Percentiles rank a stretch among this genome's conserved stretches.
Conservation (phyloP, 805 yeast species). For the Candida dajiaensis region DNA sequence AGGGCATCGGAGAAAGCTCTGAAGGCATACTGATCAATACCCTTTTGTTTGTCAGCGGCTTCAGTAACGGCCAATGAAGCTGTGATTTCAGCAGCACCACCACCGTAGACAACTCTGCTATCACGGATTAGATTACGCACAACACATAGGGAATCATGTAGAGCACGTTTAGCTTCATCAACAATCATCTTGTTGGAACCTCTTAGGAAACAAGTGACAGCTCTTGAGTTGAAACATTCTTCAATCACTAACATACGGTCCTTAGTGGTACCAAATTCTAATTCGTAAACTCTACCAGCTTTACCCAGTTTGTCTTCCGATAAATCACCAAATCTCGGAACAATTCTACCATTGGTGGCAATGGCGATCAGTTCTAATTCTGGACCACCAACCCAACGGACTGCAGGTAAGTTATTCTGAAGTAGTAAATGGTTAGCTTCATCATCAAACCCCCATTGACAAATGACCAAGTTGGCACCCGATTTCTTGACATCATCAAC, state of each 20-base stretch:
- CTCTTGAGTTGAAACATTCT: slow-evolving; percentile 77
- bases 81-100: slow-evolving; percentile 96
- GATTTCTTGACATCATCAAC: slow-evolving; percentile 76
- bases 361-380: slow-evolving; percentile 94
- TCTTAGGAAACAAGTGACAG: slow-evolving; percentile 88
- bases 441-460: slow-evolving; percentile 99
- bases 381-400: slow-evolving; percentile 98
- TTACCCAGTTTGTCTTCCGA: slow-evolving; percentile 74
- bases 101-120: slow-evolving; percentile 95
- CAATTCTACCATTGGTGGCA: slow-evolving; percentile 96
- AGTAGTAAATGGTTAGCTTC: slow-evolving; percentile 92
- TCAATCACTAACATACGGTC: slow-evolving; percentile 95
- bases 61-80: slow-evolving; percentile 87
- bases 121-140: slow-evolving; percentile 93
- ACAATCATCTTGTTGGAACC: slow-evolving; percentile 98
- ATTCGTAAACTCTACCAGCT: slow-evolving; percentile 80
- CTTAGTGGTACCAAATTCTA: slow-evolving; percentile 93
- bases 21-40: slow-evolving; percentile 97
- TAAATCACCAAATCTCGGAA: slow-evolving; percentile 94
- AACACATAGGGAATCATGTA: slow-evolving; percentile 95
- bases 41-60: slow-evolving; percentile 88
- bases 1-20: slow-evolving; percentile 89
- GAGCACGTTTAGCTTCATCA: slow-evolving; percentile 93
- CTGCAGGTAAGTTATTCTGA: slow-evolving; percentile 88
- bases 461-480: slow-evolving; percentile 94